Evolutionary conservation across 164 flowering plant genomes (phyloP).

Genomic region (Umbilicus rupestris): DNA sequence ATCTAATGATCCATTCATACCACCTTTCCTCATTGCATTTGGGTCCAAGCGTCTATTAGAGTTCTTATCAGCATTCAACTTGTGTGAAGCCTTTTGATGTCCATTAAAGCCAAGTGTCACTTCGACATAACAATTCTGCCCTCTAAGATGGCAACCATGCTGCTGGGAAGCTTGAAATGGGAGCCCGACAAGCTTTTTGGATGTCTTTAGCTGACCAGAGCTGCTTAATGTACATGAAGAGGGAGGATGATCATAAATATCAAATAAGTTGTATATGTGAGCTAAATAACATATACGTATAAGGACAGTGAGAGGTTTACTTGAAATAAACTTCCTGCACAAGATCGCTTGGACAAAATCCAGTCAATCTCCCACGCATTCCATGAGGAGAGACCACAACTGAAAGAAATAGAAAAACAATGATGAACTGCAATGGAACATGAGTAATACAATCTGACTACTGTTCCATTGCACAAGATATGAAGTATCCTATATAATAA

Average conservation of each 20-base stretch:
- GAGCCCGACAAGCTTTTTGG: slow-evolving; percentile 49
- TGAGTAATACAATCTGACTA: neutral
- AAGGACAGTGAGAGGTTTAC: slow-evolving; percentile 17
- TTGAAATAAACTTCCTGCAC: slow-evolving; percentile 80
- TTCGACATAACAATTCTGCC: slow-evolving; percentile 74
- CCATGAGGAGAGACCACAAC: slow-evolving; percentile 95
- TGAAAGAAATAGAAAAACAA: slow-evolving; percentile 16
- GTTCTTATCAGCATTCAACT: slow-evolving; percentile 22
- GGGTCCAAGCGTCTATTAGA: slow-evolving; percentile 35
- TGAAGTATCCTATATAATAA: neutral
- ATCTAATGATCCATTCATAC: slow-evolving; percentile 34
- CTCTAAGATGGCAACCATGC: slow-evolving; percentile 47
- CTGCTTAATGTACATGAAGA: slow-evolving; percentile 24
- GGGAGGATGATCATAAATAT: neutral
- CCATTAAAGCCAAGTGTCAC: slow-evolving; percentile 59
- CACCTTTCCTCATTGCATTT: slow-evolving; percentile 26
- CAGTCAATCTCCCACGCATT: slow-evolving; percentile 78
- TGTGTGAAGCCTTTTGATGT: slow-evolving; percentile 24
- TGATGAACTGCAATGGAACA: neutral
- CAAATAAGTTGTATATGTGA: neutral
- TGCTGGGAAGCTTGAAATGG: slow-evolving; percentile 50
- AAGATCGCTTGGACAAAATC: slow-evolving; percentile 86
- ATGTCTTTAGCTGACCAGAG: slow-evolving; percentile 44
- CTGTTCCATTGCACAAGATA: neutral
- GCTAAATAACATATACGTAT: neutral